Evolutionary conservation across 139 green algal species (phyloP).

Genomic region (Closterium sp.): DNA sequence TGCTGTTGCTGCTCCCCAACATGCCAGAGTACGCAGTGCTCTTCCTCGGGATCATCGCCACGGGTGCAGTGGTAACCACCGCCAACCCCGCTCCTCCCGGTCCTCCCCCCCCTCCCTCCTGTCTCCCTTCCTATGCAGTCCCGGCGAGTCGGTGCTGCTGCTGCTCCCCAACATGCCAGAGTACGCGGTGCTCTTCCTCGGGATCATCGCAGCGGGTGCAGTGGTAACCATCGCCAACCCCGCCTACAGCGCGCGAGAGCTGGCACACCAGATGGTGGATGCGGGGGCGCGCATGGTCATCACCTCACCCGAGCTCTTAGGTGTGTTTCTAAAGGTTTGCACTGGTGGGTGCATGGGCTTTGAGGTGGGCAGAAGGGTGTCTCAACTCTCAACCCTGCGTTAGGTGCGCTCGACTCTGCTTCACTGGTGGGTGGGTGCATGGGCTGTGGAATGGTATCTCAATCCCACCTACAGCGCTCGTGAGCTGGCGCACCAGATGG

Average conservation of each 20-base stretch:
- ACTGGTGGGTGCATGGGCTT: too few relatives aligned
- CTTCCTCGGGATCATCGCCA: constrained; percentile 12
- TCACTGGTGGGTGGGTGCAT: too few relatives aligned
- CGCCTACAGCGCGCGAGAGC: constrained; percentile 14
- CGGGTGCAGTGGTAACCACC: constrained; percentile 18
- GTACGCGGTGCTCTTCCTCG: constrained; percentile 24
- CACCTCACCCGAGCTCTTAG: too few relatives aligned
- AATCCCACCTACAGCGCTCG: constrained; percentile 9
- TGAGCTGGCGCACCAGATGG: constrained; percentile 16
- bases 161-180: constrained; percentile 29
- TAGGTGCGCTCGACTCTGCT: too few relatives aligned
- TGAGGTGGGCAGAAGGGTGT: too few relatives aligned
- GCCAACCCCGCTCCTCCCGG: neutral
- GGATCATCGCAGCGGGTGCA: constrained; percentile 9
- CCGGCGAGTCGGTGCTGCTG: constrained; percentile 29
- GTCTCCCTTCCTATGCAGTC: neutral
- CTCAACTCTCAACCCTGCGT: too few relatives aligned
- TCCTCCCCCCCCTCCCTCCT: too few relatives aligned
- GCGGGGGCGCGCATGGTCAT: too few relatives aligned
- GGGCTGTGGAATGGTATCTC: too few relatives aligned
- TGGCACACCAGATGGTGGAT: too few relatives aligned
- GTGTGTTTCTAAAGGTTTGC: too few relatives aligned
- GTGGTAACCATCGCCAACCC: constrained; percentile 34
- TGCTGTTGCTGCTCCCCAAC: constrained; percentile 30
- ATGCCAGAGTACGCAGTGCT: constrained; percentile 2